Conservation (phyloP, 331 rosid species). For the Dryas integrifolia region DNA sequence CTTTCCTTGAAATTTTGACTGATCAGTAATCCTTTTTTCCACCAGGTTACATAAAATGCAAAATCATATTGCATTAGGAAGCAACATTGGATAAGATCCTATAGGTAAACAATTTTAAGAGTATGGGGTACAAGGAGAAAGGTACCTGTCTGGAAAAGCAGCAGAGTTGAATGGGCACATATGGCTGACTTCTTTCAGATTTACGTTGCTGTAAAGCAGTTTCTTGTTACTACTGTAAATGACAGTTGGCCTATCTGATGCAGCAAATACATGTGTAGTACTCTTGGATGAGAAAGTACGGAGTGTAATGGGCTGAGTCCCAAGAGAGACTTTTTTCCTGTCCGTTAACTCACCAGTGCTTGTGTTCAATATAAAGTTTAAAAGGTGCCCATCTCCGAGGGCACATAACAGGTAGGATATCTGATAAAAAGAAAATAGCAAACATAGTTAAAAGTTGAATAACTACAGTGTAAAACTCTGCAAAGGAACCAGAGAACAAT, state of each 20-base stretch:
- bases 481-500: not conserved
- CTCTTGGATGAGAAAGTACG: slow-evolving; percentile 89
- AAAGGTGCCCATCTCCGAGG: slow-evolving; percentile 91
- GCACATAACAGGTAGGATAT: slow-evolving; percentile 84
- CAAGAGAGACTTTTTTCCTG: slow-evolving; percentile 90
- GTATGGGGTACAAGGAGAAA: slow-evolving; percentile 1
- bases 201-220: slow-evolving; percentile 82
- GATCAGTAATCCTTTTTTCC: too few relatives aligned
- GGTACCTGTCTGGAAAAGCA: slow-evolving; percentile 88
- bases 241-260: slow-evolving; percentile 92
- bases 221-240: slow-evolving; percentile 92
- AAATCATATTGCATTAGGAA: not conserved
- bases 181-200: slow-evolving; percentile 91
- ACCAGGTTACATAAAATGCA: not conserved
- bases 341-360: slow-evolving; percentile 75
- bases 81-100: not conserved
- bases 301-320: slow-evolving; percentile 90
- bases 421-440: slow-evolving; percentile 40
- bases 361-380: slow-evolving; percentile 73
- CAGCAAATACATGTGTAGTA: slow-evolving; percentile 89
- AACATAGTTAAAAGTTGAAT: too few relatives aligned
- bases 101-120: not conserved
- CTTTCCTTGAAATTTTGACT: too few relatives aligned
- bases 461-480: slow-evolving; percentile 12
- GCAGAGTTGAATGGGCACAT: slow-evolving; percentile 97